These are phyloP conservation scores for Cinnamomum micranthum DNA, from an alignment of 164 flowering plant genomes.

Conservation along the genomic window DNA sequence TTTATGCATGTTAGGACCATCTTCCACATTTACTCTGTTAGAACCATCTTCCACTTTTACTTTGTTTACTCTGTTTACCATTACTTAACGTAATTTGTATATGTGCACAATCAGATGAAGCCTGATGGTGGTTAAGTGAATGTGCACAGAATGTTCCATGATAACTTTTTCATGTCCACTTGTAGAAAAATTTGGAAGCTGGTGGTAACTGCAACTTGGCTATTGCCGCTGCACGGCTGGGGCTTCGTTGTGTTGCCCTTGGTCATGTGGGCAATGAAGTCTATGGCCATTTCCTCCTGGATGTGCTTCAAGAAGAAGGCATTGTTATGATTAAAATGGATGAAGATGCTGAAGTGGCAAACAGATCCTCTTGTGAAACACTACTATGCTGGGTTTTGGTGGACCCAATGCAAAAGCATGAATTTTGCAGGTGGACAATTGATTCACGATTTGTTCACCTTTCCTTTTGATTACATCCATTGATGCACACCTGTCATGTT, in stretches of 20 bases:
- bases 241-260: conserved; percentile 61
- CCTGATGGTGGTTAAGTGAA: not conserved
- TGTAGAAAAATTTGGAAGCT: conserved; percentile 91
- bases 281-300: conserved; percentile 80
- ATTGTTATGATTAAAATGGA: conserved; percentile 64
- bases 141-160: not conserved
- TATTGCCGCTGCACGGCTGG: conserved; percentile 92
- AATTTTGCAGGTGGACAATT: conserved; percentile 80
- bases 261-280: conserved; percentile 93
- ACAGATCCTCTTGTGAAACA: conserved; percentile 53
- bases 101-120: not conserved
- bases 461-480: not conserved
- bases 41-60: no score
- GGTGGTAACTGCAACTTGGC: conserved; percentile 97
- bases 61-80: not conserved
- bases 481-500: not conserved
- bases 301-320: conserved; percentile 83
- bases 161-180: not conserved
- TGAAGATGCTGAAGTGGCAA: conserved; percentile 36
- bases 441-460: no score
- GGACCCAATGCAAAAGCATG: conserved; percentile 88
- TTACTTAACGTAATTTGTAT: no score
- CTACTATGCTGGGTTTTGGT: conserved; percentile 97
- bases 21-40: not conserved
- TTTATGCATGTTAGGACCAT: no score